Evolutionary conservation across 2,329 filamentous ascomycete species (phyloP), one percentile per base, ranked within the genome.

Genomic region (Fusarium napiforme): DNA sequence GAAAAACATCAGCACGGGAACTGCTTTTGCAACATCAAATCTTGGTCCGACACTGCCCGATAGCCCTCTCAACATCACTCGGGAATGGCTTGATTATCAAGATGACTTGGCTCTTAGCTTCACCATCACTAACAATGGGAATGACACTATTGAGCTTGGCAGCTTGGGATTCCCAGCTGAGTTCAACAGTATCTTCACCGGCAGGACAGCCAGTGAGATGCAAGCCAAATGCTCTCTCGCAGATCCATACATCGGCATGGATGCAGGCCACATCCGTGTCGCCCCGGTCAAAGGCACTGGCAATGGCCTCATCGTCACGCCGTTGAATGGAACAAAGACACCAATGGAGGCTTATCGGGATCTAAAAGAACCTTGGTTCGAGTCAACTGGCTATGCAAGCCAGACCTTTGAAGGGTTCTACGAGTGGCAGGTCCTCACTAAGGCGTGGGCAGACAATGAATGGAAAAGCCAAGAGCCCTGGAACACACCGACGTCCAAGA

Each of bases 131-230:
- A 90, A 90, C 67, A 78, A 78, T 0, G 85, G 78, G 2, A 71
- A 74, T 0, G 69, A 76, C 0, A 66, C 80, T 0, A 63, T 91
- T 6, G 88, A 91, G 65, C 78, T 91, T 9, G 89, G 89, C 4
- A 86, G 86, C 53, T 81, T 91, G 4, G 89, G 89, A 0, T 86
- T 91, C 57, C 89, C 89, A 0, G 84, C 88, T 26, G 87, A 89
- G 76, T 89, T 90, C 81, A 91, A 91, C 80, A 91, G 87, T 77
- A 90, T 91, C 72, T 91, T 91, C 75, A 89, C 85, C 18, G 82
- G 82, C 49, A 84, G 87, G 14, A 78, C 80, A 3, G 84, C 87
- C 0, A 79, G 80, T 5, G 84, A 88, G 11, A 89, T 86, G 11
- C 84, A 86, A 60, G 78, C 81, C 0, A 82, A 84, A 32, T 91